These are phyloP conservation scores for Lantana camara DNA, from an alignment of 257 asterid species.

Conservation along the genomic window DNA sequence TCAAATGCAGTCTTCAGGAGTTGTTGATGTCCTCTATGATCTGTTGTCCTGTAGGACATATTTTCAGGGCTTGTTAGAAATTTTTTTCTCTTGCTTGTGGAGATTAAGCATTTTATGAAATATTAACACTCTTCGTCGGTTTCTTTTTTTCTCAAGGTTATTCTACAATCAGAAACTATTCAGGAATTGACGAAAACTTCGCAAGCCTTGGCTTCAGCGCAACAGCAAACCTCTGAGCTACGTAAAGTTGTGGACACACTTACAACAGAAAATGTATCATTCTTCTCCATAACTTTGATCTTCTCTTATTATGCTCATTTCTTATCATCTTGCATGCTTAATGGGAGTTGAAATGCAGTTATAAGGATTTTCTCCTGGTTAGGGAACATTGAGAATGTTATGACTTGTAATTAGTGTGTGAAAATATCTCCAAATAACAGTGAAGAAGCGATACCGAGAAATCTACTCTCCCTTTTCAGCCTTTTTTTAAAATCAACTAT, in stretches of 20 bases:
- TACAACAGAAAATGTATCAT: conserved; percentile 49
- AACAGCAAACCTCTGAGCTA: conserved; percentile 74
- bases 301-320: conserved; percentile 6
- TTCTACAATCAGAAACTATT: conserved; percentile 91
- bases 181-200: conserved; percentile 94
- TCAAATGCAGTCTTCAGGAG: too few relatives aligned
- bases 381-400: conserved; percentile 4
- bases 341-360: conserved; percentile 10
- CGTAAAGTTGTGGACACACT: conserved; percentile 60
- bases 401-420: not conserved
- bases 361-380: too few relatives aligned
- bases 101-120: not conserved
- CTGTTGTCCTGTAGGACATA: too few relatives aligned
- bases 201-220: conserved; percentile 65
- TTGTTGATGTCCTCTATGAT: too few relatives aligned
- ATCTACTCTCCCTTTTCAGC: too few relatives aligned
- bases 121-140: not conserved
- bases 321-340: conserved; percentile 7
- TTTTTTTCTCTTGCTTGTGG: too few relatives aligned
- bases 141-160: conserved; percentile 50
- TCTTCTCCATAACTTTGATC: not conserved
- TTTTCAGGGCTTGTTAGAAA: too few relatives aligned
- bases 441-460: not conserved
- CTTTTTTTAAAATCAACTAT: too few relatives aligned
- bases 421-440: conserved; percentile 1